Evolutionary conservation across 176 grass and related monocot species (phyloP).

Genomic region (Olyra latifolia): DNA sequence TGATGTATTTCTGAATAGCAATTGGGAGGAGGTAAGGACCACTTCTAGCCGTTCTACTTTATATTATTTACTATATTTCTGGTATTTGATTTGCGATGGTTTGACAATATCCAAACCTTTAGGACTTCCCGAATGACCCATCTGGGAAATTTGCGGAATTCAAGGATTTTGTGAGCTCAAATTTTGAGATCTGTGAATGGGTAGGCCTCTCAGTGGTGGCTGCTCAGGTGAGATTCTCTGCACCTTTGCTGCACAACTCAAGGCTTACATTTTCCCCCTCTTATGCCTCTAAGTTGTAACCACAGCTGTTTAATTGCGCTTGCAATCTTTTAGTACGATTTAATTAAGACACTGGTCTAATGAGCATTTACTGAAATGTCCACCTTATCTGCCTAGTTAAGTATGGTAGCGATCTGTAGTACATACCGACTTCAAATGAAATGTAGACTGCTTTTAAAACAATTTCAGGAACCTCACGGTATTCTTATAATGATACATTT

Average conservation of each 20-base stretch:
- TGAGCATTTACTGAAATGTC: background rate
- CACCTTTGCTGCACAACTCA: background rate
- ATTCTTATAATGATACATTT: background rate
- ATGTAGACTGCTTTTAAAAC: background rate
- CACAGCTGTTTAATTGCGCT: background rate
- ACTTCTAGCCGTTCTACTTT: background rate
- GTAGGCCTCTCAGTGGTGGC: conserved; percentile 66
- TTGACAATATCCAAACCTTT: conserved; percentile 18
- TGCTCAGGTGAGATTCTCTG: conserved; percentile 64
- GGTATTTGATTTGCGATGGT: background rate
- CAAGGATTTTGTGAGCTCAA: conserved; percentile 68
- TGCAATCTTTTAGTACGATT: background rate
- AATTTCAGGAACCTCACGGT: background rate
- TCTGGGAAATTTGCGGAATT: conserved; percentile 84
- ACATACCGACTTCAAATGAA: background rate
- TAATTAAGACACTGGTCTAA: background rate
- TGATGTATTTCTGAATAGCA: conserved; percentile 85
- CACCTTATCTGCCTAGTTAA: background rate
- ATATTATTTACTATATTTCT: background rate
- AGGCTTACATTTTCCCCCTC: background rate
- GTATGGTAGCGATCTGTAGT: background rate
- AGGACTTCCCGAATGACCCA: conserved; percentile 91
- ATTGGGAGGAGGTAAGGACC: conserved; percentile 82
- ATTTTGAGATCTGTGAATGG: conserved; percentile 92
- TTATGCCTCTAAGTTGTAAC: background rate